Evolutionary conservation across 2,329 filamentous ascomycete species (phyloP), one percentile per base, ranked within the genome.

Genomic region (Cladosporium cucumerinum): DNA sequence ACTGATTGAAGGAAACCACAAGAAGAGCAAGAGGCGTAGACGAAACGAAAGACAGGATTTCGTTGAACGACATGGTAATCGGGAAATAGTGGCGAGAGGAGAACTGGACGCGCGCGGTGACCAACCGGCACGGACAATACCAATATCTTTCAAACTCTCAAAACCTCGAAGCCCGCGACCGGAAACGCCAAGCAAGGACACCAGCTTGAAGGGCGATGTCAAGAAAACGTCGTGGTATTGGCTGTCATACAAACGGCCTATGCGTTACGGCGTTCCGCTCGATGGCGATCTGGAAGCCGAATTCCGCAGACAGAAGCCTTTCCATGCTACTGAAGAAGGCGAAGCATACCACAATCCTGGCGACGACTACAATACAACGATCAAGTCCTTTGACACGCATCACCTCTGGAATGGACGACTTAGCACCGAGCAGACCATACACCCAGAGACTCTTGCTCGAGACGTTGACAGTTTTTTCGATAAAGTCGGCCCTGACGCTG

Each of bases 1-100:
- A 51, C 25, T 69, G 16, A 57, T 51, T 28, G 52, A 70, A 54
- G 28, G 57, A 36, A 63, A 43, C 26, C 46, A 26, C 26, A 62
- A 32, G 57, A 58, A 43, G 39, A 51, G 39, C n/a, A 64, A 48
- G 61, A 46, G 52, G 26, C 21, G 25, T 23, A 49, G 23, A 11
- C 16, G 11, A 2, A 25, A 26, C 23, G 49, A 26, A 8, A 43
- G 48, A n/a, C 49, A 49, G 34, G 49, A n/a, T 23, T 55, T 62
- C 16, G 60, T 62, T 5, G 60, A 55, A 23, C 36, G 25, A 26
- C 48, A 55, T 48, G 36, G 49, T 18, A 43, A 32, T 25, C 32
- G 49, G 23, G 26, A 48, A 26, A 32, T 21, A 7, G 49, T 55
- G 30, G 18, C 48, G n/a, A 55, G 23, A 26, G 34, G 23, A 28